Percentiles rank a stretch among this genome's conserved stretches.
Conservation (phyloP, 192 early-diverging fungal species). For the Spinellus fusiger region DNA sequence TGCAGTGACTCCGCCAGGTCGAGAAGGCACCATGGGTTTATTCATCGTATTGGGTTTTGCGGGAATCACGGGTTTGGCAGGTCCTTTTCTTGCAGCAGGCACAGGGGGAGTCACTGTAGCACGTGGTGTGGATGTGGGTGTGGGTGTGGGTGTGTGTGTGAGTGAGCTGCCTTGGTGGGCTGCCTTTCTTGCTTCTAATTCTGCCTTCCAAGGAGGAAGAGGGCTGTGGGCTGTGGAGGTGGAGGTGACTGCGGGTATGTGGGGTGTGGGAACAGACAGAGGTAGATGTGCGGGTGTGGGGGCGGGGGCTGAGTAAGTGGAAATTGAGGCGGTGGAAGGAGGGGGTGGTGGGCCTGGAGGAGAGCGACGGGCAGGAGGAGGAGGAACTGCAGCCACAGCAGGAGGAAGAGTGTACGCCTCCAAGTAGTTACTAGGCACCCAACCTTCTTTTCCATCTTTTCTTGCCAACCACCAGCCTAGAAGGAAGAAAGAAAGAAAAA, state of each 20-base stretch:
- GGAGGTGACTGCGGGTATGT: too few relatives aligned
- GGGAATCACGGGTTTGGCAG: conserved; percentile 35
- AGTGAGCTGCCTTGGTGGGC: conserved; percentile 6
- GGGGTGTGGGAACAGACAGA: conserved; percentile 3
- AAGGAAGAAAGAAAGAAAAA: conserved; percentile 9
- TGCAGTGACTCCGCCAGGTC: conserved; percentile 20
- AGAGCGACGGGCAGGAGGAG: conserved; percentile 34
- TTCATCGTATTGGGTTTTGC: conserved; percentile 18
- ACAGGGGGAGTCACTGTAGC: conserved; percentile 13
- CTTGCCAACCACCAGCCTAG: conserved; percentile 52
- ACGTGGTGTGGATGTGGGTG: background rate
- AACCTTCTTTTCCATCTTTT: conserved; percentile 58
- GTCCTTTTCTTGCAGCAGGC: conserved; percentile 20
- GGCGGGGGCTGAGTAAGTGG: conserved; percentile 4
- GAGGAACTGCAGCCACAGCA: conserved; percentile 34
- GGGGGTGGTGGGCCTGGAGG: conserved; percentile 22
- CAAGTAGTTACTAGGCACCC: conserved; percentile 78
- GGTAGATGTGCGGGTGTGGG: background rate
- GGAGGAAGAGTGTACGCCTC: conserved; percentile 49
- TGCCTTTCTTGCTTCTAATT: conserved; percentile 51
- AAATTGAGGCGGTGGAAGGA: conserved; percentile 14
- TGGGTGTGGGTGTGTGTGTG: too few relatives aligned
- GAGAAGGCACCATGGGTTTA: conserved; percentile 36
- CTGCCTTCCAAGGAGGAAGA: conserved; percentile 48
- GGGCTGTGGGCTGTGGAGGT: background rate